Evolutionary conservation across 495 filamentous ascomycete species (phyloP).

Genomic region (Polyplosphaeria fusca): DNA sequence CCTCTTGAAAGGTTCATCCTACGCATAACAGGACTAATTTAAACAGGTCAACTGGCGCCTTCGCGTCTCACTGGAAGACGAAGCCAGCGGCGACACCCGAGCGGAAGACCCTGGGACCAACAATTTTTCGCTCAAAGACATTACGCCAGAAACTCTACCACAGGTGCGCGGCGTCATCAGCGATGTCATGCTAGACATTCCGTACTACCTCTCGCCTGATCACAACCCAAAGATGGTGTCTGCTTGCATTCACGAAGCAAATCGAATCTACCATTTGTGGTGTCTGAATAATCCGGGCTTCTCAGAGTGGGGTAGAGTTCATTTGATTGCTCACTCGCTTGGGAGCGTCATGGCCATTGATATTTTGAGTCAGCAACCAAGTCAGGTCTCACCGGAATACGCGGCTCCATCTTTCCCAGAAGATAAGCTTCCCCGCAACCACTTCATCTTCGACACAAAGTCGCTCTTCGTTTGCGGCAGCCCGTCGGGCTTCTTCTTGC

Average conservation of each 20-base stretch:
- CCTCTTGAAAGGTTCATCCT: not conserved
- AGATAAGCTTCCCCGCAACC: conserved; percentile 49
- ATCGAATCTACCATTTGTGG: conserved; percentile 90
- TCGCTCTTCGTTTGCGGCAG: conserved; percentile 91
- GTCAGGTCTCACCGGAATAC: conserved; percentile 51
- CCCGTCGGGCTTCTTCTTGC: conserved; percentile 86
- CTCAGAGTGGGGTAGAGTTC: conserved; percentile 73
- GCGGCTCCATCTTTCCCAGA: conserved; percentile 47
- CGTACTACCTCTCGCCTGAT: conserved; percentile 85
- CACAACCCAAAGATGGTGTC: conserved; percentile 93
- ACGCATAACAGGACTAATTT: too few relatives aligned
- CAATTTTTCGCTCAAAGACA: conserved; percentile 77
- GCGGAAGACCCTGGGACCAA: conserved; percentile 53
- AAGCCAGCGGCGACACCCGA: conserved; percentile 62
- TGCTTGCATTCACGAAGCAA: conserved; percentile 86
- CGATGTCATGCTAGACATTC: conserved; percentile 96
- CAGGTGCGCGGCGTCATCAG: conserved; percentile 85
- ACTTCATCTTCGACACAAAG: conserved; percentile 87
- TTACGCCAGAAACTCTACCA: conserved; percentile 86
- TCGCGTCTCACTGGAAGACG: conserved; percentile 78
- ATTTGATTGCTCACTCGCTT: conserved; percentile 88
- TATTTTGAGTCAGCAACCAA: conserved; percentile 85
- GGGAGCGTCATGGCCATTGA: conserved; percentile 93
- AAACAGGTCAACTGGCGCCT: conserved; percentile 75
- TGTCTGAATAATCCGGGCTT: conserved; percentile 88